A percentile compares a stretch with the other conserved stretches of the same genome.
Conservation (phyloP, 1,284 basidiomycete species). For the Sporisorium sorghi region DNA sequence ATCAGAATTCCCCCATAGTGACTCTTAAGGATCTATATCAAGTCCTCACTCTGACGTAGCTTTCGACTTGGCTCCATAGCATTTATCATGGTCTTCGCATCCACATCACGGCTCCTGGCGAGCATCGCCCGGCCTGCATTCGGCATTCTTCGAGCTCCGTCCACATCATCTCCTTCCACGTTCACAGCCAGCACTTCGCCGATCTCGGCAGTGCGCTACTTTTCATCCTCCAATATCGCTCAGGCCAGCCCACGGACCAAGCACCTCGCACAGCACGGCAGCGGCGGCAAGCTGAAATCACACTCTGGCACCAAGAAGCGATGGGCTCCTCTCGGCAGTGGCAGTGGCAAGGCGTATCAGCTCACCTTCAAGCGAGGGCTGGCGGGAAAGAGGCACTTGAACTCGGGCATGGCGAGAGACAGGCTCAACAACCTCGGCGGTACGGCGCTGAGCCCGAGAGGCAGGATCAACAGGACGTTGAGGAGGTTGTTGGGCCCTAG, state of each 20-base stretch:
- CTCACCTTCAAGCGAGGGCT: conserved; percentile 52
- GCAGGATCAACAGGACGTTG: conserved; percentile 51
- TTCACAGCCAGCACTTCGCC: background rate
- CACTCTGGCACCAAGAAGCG: conserved; percentile 62
- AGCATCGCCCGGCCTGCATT: conserved; percentile 27
- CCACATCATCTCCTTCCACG: background rate
- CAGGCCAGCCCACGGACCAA: conserved; percentile 36
- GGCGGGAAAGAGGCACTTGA: conserved; percentile 60
- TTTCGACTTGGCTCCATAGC: background rate
- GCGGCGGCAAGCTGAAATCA: conserved; percentile 54
- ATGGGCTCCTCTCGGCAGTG: conserved; percentile 52
- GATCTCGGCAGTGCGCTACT: conserved; percentile 6
- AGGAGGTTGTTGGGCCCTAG: conserved; percentile 59
- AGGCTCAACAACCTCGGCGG: conserved; percentile 55
- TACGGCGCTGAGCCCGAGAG: conserved; percentile 45
- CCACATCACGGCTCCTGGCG: conserved; percentile 24
- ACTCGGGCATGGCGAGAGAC: conserved; percentile 60
- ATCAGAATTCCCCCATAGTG: too few species aligned
- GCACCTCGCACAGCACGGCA: conserved; percentile 50
- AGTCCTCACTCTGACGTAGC: background rate
- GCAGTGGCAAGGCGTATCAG: conserved; percentile 50
- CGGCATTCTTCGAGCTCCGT: conserved; percentile 14
- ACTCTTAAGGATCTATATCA: too few species aligned
- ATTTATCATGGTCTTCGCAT: conserved; percentile 23
- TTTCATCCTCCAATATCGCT: conserved; percentile 19